phyloP scores from a whole-genome alignment of 1,284 basidiomycete species.

The Mycena citricolor region DNA sequence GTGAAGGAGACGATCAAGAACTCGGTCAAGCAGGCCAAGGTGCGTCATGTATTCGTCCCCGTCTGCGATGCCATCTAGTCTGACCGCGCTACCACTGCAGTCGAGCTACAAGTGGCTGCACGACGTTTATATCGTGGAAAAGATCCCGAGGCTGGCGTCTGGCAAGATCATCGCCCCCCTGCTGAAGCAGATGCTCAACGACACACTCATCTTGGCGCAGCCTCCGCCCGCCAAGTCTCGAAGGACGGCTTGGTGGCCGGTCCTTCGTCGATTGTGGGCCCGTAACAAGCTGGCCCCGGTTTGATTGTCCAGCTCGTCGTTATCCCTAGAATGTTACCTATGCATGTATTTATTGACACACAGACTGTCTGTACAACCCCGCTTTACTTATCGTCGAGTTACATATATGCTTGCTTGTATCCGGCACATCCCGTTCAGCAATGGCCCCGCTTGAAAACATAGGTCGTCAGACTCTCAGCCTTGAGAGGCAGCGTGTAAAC shows the following conservation, averaged over 20 bases:
- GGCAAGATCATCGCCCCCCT: neutral
- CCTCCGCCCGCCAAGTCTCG: too few relatives aligned
- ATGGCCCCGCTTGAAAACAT: conserved; percentile 31
- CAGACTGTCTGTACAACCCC: too few relatives aligned
- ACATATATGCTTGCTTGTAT: too few relatives aligned
- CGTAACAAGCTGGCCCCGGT: too few relatives aligned
- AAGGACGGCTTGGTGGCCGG: too few relatives aligned
- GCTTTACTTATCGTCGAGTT: too few relatives aligned
- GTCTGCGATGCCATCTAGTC: neutral
- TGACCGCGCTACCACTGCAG: neutral
- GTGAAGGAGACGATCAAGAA: conserved; percentile 1
- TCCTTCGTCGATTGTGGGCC: too few relatives aligned
- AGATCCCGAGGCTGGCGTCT: conserved; percentile 4
- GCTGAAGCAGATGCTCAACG: neutral
- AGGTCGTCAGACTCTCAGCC: conserved; percentile 38
- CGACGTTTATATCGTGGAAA: conserved; percentile 1
- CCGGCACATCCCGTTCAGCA: too few relatives aligned
- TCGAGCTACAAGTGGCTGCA: conserved; percentile 8
- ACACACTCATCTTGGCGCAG: too few relatives aligned
- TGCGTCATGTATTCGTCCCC: neutral
- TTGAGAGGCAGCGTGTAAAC: conserved; percentile 31
- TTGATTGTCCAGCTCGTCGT: too few relatives aligned
- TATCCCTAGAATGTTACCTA: too few relatives aligned
- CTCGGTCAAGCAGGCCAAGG: conserved; percentile 1
- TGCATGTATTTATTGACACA: too few relatives aligned